Conservation (phyloP, 768 basidiomycete genomes). For the Leccinum boreale region DNA sequence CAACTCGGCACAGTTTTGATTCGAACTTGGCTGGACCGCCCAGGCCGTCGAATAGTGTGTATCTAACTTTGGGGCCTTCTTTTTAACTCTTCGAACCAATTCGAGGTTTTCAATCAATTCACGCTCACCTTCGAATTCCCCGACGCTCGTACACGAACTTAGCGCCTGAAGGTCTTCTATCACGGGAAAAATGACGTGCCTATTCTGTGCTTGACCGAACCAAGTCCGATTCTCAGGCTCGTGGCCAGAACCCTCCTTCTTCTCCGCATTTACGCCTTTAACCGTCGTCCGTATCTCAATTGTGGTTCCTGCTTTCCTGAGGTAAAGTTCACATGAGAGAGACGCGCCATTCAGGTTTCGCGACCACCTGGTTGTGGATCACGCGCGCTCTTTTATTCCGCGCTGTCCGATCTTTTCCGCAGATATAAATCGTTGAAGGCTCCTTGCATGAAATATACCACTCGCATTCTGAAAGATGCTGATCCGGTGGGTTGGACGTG, state of each 20-base stretch:
- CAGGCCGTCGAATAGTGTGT: neutral
- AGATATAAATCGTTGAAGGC: conserved; percentile 1
- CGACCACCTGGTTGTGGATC: neutral
- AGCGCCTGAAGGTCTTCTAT: neutral
- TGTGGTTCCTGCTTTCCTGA: neutral
- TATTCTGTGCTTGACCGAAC: neutral
- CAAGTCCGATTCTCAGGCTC: neutral
- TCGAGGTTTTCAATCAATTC: neutral
- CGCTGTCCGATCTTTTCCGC: neutral
- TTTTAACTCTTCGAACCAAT: neutral
- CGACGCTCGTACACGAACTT: neutral
- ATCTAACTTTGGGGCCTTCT: neutral
- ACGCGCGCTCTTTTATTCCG: neutral
- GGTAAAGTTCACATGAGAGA: neutral
- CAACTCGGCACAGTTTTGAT: neutral
- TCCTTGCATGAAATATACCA: neutral
- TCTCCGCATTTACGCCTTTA: neutral
- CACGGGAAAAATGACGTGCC: neutral
- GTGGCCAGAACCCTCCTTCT: neutral
- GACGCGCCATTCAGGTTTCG: neutral
- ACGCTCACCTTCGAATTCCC: neutral
- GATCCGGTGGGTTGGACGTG: neutral
- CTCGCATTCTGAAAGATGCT: conserved; percentile 12
- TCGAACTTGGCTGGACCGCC: neutral
- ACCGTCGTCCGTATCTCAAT: neutral